These are phyloP conservation scores for Graphilbum ipis-grandicollis DNA, from an alignment of 2,329 filamentous ascomycete species.

Conservation along the genomic window DNA sequence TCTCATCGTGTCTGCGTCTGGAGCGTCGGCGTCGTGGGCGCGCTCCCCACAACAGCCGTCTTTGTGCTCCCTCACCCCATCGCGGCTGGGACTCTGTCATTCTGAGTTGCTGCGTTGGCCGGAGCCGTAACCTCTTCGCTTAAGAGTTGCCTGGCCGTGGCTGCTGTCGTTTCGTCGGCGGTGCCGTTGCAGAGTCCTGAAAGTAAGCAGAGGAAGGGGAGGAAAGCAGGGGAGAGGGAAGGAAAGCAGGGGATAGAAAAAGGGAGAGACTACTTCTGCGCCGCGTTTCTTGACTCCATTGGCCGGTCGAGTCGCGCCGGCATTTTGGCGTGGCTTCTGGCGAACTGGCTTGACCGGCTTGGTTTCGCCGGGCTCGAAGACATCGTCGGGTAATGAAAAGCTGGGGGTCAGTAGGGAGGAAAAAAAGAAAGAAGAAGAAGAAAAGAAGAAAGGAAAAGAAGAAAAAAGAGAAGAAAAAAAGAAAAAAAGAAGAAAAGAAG, in stretches of 20 bases:
- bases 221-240: too few species aligned
- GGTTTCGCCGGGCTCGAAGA: slow-evolving; percentile 67
- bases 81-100: background rate
- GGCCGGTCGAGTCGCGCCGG: slow-evolving; percentile 20
- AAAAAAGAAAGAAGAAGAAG: too few species aligned
- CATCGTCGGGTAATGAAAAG: slow-evolving; percentile 73
- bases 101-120: background rate
- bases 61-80: too few species aligned
- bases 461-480: too few species aligned
- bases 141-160: background rate
- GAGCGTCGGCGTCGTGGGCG: too few species aligned
- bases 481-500: too few species aligned
- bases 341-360: slow-evolving; percentile 42
- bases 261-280: slow-evolving; percentile 24
- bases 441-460: too few species aligned
- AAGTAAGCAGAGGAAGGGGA: background rate
- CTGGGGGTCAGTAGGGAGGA: slow-evolving; percentile 34
- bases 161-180: slow-evolving; percentile 2
- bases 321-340: slow-evolving; percentile 24
- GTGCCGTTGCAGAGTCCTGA: background rate
- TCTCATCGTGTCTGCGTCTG: too few species aligned
- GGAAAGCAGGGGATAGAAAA: background rate
- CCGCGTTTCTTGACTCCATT: slow-evolving; percentile 28
- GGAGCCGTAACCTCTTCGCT: background rate
- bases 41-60: too few species aligned